Conservation (phyloP, 495 filamentous ascomycete genomes). For the Penicillium lagena region DNA sequence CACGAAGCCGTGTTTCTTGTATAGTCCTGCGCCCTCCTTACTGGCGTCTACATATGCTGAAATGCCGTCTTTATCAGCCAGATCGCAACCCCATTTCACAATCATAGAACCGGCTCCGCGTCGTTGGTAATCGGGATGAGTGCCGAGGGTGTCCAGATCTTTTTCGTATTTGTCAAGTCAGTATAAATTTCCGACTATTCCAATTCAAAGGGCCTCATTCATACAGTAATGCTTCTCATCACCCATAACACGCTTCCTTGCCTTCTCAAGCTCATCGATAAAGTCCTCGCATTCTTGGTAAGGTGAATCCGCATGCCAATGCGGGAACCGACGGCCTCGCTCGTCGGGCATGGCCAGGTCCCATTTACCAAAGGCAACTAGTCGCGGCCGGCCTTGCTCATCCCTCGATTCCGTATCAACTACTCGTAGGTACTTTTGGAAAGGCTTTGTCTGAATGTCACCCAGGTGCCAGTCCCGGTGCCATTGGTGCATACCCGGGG, state of each 20-base stretch:
- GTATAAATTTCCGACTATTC: background rate
- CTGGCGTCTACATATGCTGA: slow-evolving; percentile 26
- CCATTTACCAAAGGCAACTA: slow-evolving; percentile 18
- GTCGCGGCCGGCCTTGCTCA: background rate
- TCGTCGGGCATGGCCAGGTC: slow-evolving; percentile 5
- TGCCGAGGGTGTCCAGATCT: slow-evolving; percentile 45
- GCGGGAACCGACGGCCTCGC: slow-evolving; percentile 4
- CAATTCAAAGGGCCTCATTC: background rate
- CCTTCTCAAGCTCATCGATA: slow-evolving; percentile 2
- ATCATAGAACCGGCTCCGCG: slow-evolving; percentile 45
- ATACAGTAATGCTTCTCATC: slow-evolving; percentile 9
- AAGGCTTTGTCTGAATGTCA: background rate
- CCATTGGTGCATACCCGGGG: slow-evolving; percentile 14
- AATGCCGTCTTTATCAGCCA: slow-evolving; percentile 27
- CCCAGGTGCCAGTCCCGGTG: background rate
- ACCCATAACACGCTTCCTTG: slow-evolving; percentile 4
- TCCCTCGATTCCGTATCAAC: slow-evolving; percentile 2
- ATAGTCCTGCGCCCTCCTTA: slow-evolving; percentile 19
- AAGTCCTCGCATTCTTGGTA: slow-evolving; percentile 4
- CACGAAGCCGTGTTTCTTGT: slow-evolving; percentile 26
- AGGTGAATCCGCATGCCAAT: background rate
- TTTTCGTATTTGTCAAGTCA: background rate
- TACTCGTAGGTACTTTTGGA: slow-evolving; percentile 10
- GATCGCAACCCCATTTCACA: slow-evolving; percentile 42
- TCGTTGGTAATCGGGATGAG: slow-evolving; percentile 40